Base-by-base conservation (phyloP, 805 yeast species). In the Pichia cephalocereana region DNA sequence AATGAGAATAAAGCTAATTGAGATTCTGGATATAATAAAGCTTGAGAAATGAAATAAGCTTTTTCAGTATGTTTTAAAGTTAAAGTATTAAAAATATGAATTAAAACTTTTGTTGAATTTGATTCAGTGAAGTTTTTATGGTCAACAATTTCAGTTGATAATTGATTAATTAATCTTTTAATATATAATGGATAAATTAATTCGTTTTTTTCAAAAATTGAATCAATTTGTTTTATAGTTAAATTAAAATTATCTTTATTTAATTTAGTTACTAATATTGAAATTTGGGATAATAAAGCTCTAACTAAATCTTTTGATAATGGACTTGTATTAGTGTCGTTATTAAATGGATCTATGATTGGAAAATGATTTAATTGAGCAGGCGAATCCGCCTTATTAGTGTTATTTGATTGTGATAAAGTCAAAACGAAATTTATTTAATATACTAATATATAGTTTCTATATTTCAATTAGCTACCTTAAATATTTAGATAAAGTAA, bases 221-320 rank as follows among this genome's bases (percentile, higher is more conserved):
- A 68, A 48, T 70, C 68, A 57, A 80, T 77, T 58, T 80, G 77
- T 38, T 59, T 55, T 44, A 62, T 58, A 28, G 72, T 66, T 19
- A 64, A 51, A 26, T 63, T 65, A 58, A 72, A 69, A 61, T 72
- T 74, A 23, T 64, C 62, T 26, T 63, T 63, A 32, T 68, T 61
- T 52, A 74, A 63, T 23, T 76, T 71, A 38, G 76, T 66, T 44
- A 75, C 65, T 44, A 80, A 64, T 44, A 81, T 68, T 18, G 76
- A 69, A 40, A 82, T 58, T 62, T 82, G 87, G 36, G 79, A 73
- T 49, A 72, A 58, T 41, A 73, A 63, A 45, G 76, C 69, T 50
- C 52, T 55, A 41, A 43, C 38, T 30, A 59, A 44, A 40, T 54
- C 57, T 43, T 47, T 48, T 18, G 54, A 31, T 31, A 54, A 34